Percentiles rank a stretch among this genome's conserved stretches.
These are phyloP conservation scores for Candida sanyaensis DNA, from an alignment of 1,139 yeast genomes.

Conservation along the genomic window DNA sequence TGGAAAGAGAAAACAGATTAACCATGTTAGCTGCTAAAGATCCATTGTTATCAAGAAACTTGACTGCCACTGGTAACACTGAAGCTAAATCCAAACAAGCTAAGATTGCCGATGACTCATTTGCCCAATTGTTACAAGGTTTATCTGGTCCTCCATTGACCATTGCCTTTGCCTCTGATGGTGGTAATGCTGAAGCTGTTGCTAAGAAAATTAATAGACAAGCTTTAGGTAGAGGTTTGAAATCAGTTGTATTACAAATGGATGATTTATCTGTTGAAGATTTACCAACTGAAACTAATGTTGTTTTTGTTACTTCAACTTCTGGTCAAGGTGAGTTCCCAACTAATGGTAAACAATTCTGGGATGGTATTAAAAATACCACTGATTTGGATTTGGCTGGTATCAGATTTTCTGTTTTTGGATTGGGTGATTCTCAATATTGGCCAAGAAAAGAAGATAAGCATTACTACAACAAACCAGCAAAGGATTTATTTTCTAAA, in stretches of 20 bases:
- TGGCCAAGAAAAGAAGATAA: constrained; percentile 98
- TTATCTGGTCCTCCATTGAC: constrained; percentile 92
- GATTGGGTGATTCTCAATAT: constrained; percentile 90
- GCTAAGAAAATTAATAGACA: constrained; percentile 84
- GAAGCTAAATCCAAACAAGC: constrained; percentile 63
- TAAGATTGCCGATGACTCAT: constrained; percentile 75
- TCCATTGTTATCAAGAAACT: constrained; percentile 78
- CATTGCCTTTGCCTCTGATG: constrained; percentile 90
- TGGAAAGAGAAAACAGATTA: constrained; percentile 87
- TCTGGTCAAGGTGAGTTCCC: constrained; percentile 99
- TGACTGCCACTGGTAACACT: constrained; percentile 61
- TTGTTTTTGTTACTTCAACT: constrained; percentile 82
- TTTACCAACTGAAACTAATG: constrained; percentile 76
- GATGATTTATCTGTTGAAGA: constrained; percentile 85
- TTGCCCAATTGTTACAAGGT: constrained; percentile 75
- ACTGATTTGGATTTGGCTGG: constrained; percentile 73
- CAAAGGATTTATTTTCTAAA: constrained; percentile 67
- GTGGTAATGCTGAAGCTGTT: constrained; percentile 86
- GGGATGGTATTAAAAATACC: constrained; percentile 78
- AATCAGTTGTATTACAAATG: constrained; percentile 75
- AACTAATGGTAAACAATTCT: constrained; percentile 86
- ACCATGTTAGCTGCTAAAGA: constrained; percentile 69
- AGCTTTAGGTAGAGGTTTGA: constrained; percentile 84
- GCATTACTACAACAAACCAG: constrained; percentile 93
- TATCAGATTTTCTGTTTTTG: constrained; percentile 76